phyloP scores from a whole-genome alignment of 164 flowering plant genomes.

The Platanus orientalis region DNA sequence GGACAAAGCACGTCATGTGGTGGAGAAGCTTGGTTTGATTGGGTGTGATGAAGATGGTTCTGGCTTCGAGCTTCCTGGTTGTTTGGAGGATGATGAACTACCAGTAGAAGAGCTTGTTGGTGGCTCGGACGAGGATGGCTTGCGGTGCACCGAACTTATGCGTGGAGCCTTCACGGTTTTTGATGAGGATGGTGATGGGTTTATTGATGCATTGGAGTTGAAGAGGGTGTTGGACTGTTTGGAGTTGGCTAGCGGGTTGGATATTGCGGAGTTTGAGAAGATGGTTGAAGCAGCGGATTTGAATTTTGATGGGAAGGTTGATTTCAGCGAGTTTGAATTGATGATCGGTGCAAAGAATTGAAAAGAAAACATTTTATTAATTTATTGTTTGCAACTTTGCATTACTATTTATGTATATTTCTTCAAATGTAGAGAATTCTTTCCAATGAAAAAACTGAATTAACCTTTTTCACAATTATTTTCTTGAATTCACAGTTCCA shows the following conservation, averaged over 20 bases:
- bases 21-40: conserved; percentile 22
- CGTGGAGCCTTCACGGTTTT: conserved; percentile 52
- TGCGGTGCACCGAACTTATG: conserved; percentile 23
- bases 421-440: too few species aligned
- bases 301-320: conserved; percentile 60
- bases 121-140: conserved; percentile 20
- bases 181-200: conserved; percentile 61
- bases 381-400: too few species aligned
- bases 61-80: conserved; percentile 14
- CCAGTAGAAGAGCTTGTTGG: conserved; percentile 21
- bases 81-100: conserved; percentile 19
- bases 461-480: too few species aligned
- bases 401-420: too few species aligned
- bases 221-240: conserved; percentile 50
- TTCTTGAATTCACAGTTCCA: too few species aligned
- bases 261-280: conserved; percentile 37
- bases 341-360: conserved; percentile 36
- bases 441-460: too few species aligned
- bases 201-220: conserved; percentile 47
- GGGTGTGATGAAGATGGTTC: conserved; percentile 2
- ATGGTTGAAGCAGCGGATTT: conserved; percentile 54
- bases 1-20: conserved; percentile 22
- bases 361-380: too few species aligned
- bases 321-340: conserved; percentile 51
- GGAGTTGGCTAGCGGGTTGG: conserved; percentile 53